These are phyloP conservation scores for Trypanosoma vivax DNA, from an alignment of 208 protist species.

Conservation along the genomic window DNA sequence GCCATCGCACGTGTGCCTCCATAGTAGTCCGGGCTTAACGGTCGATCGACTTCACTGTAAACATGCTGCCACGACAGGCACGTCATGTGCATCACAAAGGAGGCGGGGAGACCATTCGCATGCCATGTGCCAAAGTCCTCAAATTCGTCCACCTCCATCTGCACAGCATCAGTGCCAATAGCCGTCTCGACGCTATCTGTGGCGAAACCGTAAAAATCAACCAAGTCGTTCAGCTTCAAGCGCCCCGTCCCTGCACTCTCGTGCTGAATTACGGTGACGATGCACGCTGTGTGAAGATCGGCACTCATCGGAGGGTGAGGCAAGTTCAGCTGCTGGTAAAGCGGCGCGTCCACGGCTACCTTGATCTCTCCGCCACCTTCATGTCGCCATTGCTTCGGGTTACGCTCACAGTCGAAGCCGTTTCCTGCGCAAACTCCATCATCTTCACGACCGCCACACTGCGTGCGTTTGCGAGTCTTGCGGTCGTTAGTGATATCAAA, in stretches of 20 bases:
- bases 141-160: constrained; percentile 31
- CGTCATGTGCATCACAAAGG: constrained; percentile 44
- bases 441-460: neutral
- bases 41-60: constrained; percentile 20
- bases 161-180: neutral
- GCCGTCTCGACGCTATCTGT: constrained; percentile 24
- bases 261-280: constrained; percentile 30
- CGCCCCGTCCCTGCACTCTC: neutral
- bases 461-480: constrained; percentile 15
- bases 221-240: constrained; percentile 56
- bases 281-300: constrained; percentile 25
- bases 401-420: neutral
- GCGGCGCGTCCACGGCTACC: neutral
- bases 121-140: constrained; percentile 44
- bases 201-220: constrained; percentile 79
- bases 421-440: neutral
- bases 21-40: constrained; percentile 3
- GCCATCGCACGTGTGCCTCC: constrained; percentile 8
- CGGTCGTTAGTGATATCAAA: neutral
- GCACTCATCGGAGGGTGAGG: constrained; percentile 22
- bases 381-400: constrained; percentile 1
- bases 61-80: constrained; percentile 18
- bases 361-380: neutral
- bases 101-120: constrained; percentile 29
- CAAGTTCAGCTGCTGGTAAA: constrained; percentile 24